phyloP scores from a whole-genome alignment of 106 monocot genomes.

The Acorus calamus region DNA sequence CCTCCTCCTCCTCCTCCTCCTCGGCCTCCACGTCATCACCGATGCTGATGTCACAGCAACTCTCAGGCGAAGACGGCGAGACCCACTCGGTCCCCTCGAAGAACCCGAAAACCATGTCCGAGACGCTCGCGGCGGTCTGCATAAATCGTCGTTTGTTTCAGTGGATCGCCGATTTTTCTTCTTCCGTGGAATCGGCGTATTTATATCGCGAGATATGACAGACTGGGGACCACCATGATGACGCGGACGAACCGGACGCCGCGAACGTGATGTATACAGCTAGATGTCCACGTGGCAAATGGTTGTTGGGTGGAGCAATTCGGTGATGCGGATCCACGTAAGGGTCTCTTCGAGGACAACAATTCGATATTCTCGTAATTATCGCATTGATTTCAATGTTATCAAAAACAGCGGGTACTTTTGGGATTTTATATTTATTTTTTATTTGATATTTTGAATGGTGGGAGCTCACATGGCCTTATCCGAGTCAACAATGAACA shows the following conservation, averaged over 20 bases:
- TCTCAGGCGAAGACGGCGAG: too few species aligned
- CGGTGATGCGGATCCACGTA: constrained; percentile 36
- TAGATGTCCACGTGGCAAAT: neutral
- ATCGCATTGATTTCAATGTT: too few species aligned
- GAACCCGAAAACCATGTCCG: constrained; percentile 1
- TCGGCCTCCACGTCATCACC: too few species aligned
- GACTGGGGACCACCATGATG: neutral
- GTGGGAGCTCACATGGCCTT: too few species aligned
- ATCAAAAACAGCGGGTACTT: too few species aligned
- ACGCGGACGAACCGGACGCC: constrained; percentile 10
- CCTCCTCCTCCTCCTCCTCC: neutral
- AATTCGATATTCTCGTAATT: too few species aligned
- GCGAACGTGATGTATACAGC: neutral
- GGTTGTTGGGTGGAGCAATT: neutral
- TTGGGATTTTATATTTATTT: too few species aligned
- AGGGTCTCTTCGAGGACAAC: neutral
- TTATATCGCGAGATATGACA: neutral
- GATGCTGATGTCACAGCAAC: too few species aligned
- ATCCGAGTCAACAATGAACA: too few species aligned
- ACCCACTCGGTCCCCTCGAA: neutral
- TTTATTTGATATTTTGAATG: too few species aligned
- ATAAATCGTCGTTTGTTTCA: neutral
- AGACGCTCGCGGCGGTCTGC: neutral
- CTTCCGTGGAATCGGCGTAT: neutral
- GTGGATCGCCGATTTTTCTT: neutral